Evolutionary conservation across 2,329 filamentous ascomycete genomes (phyloP).

Genomic region (Rhinocladiella similis): DNA sequence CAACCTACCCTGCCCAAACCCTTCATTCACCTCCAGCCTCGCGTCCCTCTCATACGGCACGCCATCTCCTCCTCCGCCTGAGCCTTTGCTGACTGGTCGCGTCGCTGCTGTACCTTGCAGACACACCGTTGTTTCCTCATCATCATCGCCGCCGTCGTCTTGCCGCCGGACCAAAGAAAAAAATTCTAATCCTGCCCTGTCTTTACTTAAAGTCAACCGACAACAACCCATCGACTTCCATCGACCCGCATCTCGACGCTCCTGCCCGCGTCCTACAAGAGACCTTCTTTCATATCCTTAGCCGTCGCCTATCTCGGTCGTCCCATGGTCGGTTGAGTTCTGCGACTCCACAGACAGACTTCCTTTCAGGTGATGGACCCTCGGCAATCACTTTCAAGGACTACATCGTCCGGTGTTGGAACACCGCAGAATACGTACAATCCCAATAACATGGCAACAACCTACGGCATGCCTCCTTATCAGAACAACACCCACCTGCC

Average conservation of each 20-base stretch:
- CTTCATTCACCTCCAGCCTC: slow-evolving; percentile 17
- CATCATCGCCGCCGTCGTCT: no score
- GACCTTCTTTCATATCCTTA: slow-evolving; percentile 1
- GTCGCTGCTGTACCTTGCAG: slow-evolving; percentile 22
- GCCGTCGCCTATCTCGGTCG: slow-evolving; percentile 7
- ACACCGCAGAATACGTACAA: slow-evolving; percentile 43
- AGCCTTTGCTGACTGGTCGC: slow-evolving; percentile 18
- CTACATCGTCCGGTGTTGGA: slow-evolving; percentile 43
- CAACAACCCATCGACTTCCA: background rate
- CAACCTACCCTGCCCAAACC: slow-evolving; percentile 16
- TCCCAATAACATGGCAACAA: slow-evolving; percentile 39
- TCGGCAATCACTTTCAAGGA: slow-evolving; percentile 30
- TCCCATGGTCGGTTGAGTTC: slow-evolving; percentile 26
- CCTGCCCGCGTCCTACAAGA: slow-evolving; percentile 5
- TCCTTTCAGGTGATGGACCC: slow-evolving; percentile 30
- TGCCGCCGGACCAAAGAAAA: background rate
- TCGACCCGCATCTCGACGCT: slow-evolving; percentile 11
- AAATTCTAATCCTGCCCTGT: slow-evolving; percentile 19
- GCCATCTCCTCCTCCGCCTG: slow-evolving; percentile 8
- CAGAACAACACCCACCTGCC: slow-evolving; percentile 48
- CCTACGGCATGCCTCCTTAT: slow-evolving; percentile 47
- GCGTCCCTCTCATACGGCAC: slow-evolving; percentile 10
- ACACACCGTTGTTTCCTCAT: slow-evolving; percentile 1
- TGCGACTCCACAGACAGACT: slow-evolving; percentile 19
- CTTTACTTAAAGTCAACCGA: slow-evolving; percentile 18